phyloP scores from a whole-genome alignment of 805 yeast species.

The Candida parachauliodes region DNA sequence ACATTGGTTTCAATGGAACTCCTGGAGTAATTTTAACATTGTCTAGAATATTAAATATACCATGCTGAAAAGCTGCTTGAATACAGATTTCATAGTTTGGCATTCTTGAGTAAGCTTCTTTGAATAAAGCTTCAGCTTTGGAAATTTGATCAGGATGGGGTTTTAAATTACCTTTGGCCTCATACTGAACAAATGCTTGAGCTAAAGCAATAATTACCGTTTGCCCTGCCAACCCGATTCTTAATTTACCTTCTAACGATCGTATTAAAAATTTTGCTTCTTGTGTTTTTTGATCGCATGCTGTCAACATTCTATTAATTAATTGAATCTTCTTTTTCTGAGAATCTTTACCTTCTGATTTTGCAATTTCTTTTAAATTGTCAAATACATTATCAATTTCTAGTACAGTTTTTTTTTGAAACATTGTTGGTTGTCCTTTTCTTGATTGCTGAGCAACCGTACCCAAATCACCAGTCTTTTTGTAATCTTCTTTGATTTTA shows the following conservation, averaged over 20 bases:
- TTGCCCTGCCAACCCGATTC: constrained; percentile 93
- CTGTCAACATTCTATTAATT: constrained; percentile 80
- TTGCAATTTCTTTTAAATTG: constrained; percentile 73
- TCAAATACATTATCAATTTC: constrained; percentile 71
- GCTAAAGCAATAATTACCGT: constrained; percentile 82
- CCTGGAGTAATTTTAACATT: constrained; percentile 83
- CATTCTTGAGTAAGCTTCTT: constrained; percentile 83
- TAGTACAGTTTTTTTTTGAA: constrained; percentile 73
- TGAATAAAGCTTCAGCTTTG: constrained; percentile 70
- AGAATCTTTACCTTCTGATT: constrained; percentile 72
- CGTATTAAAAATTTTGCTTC: constrained; percentile 92
- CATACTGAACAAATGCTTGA: constrained; percentile 72
- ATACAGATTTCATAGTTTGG: constrained; percentile 88
- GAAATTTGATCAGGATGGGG: constrained; percentile 24
- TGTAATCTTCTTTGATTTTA: constrained; percentile 71
- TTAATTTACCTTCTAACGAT: constrained; percentile 85
- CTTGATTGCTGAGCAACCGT: constrained; percentile 81
- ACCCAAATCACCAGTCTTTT: constrained; percentile 86
- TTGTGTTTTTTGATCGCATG: constrained; percentile 61
- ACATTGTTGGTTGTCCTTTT: constrained; percentile 86
- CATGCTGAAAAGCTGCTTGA: constrained; percentile 58
- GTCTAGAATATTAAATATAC: constrained; percentile 61
- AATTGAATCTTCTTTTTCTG: constrained; percentile 73
- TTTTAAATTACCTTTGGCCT: constrained; percentile 29
- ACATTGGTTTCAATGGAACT: constrained; percentile 94